Evolutionary conservation across 805 yeast genomes (phyloP).

Genomic region (Candida bentonensis): DNA sequence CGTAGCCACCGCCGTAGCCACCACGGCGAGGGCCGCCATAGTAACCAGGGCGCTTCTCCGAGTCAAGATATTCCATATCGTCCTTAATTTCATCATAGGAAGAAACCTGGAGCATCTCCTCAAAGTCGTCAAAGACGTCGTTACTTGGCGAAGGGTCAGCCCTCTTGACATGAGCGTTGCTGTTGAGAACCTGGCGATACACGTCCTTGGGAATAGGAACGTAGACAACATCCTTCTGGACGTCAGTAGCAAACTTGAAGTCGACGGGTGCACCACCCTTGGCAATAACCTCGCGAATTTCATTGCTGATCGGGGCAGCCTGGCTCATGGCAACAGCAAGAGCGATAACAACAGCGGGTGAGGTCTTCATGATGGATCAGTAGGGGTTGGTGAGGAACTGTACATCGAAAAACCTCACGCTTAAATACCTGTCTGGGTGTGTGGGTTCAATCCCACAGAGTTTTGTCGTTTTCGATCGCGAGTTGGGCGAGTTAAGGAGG

Average conservation of each 20-base stretch:
- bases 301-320: neutral
- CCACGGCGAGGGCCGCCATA: neutral
- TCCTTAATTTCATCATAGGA: neutral
- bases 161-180: no score
- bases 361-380: neutral
- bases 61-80: no score
- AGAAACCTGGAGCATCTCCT: neutral
- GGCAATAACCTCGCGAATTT: neutral
- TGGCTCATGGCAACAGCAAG: neutral
- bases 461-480: no score
- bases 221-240: neutral
- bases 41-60: no score
- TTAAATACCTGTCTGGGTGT: no score
- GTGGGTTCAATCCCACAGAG: no score
- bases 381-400: no score
- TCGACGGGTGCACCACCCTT: neutral
- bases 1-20: neutral
- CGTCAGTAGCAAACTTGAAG: neutral
- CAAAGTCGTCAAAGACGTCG: neutral
- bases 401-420: no score
- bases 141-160: neutral
- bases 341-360: neutral
- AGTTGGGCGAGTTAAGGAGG: no score
- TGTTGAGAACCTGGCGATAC: neutral
- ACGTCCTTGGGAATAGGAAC: neutral